Evolutionary conservation across 2,329 filamentous ascomycete species (phyloP), one percentile per base, ranked within the genome.

Genomic region (Monilinia fructigena): DNA sequence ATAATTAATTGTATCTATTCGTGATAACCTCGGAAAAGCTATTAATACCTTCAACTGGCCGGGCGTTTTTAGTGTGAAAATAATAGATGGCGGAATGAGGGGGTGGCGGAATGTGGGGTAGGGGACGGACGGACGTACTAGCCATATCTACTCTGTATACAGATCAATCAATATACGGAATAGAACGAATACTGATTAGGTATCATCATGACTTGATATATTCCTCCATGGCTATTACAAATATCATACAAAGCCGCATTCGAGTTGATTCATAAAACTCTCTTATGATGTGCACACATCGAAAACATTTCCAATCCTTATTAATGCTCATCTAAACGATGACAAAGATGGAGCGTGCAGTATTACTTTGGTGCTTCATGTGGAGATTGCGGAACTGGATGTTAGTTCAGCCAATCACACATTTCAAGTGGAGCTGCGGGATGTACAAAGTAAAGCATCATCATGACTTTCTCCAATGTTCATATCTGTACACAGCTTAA

Each of bases 281-380:
- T 35, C 31, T 35, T 35, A 6, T 35, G 31, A 0, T 35, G 4
- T 35, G 6, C 42, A 5, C 55, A 5, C 7, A 18, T 38, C 0
- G 31, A 53, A 31, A 31, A 54, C n/a, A 54, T 58, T 45, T 31
- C 5, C 8, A 59, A 48, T 42, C 31, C 42, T 60, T 48, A 48
- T 23, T 23, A 60, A 60, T 60, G 42, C 56, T 60, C 56, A 60
- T 48, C 42, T 48, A 60, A 55, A 23, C 28, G 35, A 60, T 60
- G 42, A 60, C 20, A 60, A 48, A 60, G 48, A 16, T 38, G 56
- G 56, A 18, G 28, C 28, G 10, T 20, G 35, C 20, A n/a, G 56
- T 11, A 35, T 48, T 48, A 59, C 11, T 23, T 23, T 6, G 20
- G 12, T n/a, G 31, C 20, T 48, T 16, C 18, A 47, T 35, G 28